Base-by-base conservation (phyloP, 768 basidiomycete species). In the Mycena alexandri region DNA sequence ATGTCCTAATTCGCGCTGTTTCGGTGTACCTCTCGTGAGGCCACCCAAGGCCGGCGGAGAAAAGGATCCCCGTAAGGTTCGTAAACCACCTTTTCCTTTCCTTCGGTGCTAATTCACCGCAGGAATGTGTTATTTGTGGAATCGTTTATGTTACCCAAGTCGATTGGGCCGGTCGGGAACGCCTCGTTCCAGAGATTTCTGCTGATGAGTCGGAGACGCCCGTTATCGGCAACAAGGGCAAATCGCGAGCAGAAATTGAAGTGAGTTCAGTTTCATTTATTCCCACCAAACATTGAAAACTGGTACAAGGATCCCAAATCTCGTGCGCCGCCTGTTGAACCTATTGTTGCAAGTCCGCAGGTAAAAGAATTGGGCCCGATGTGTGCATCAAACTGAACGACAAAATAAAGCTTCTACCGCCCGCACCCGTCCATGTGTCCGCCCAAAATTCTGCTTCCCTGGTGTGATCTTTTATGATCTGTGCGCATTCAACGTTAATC, bases 81-180 rank as follows among this genome's bases (percentile, higher is more conserved):
- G 82, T 38, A 11, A 46, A 38, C n/a, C 61, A 47, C 10, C 14
- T 53, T 16, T n/a, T 47, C 25, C 43, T 33, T 41, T 3, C 29
- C 29, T 67, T 43, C 21, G 34, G 50, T 47, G 21, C 62, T 61
- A 36, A 68, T 65, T 43, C 38, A 16, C 46, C n/a, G 57, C 66
- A 93, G 93, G 91, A 93, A 82, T 94, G 93, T 71, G 93, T 94
- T 29, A 83, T 92, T 63, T 94, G 93, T 75, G 84, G 84, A 43
- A 82, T 80, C 36, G 78, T 87, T 21, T 94, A 92, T 77, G 67
- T 85, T 33, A 82, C 84, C 16, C 86, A 89, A 73, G 71, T 78
- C 11, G 88, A 89, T 74, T 79, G 80, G 68, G 78, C 83, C 67
- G 90, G 87, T 38, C 76, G 82, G 69, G 85, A 85, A 69, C 79